Evolutionary conservation across 305 asterid species (phyloP).

Genomic region (Fraxinus platypoda): DNA sequence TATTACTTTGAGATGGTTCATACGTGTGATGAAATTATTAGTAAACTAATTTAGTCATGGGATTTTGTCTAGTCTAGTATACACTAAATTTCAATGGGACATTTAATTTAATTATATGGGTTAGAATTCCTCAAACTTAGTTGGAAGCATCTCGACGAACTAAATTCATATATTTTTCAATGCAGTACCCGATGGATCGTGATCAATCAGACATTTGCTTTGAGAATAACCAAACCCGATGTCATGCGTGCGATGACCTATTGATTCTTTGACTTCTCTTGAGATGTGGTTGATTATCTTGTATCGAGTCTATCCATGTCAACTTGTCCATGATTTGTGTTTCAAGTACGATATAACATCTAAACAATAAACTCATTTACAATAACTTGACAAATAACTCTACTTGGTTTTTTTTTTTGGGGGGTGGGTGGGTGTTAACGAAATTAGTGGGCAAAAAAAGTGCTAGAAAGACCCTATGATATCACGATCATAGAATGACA

Average conservation of each 20-base stretch:
- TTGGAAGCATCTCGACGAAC: background rate
- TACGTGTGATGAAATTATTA: background rate
- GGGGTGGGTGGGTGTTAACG: background rate
- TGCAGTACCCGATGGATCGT: background rate
- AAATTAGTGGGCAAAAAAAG: background rate
- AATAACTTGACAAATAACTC: conserved; percentile 6
- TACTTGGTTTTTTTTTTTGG: background rate
- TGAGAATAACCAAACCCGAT: background rate
- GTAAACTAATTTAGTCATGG: background rate
- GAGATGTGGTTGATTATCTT: background rate
- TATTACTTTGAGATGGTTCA: background rate
- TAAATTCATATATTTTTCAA: background rate
- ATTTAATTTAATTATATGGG: background rate
- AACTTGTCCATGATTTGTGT: background rate
- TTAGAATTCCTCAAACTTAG: background rate
- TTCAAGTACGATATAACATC: background rate
- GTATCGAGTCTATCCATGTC: background rate
- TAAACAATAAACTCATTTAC: background rate
- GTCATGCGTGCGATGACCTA: background rate
- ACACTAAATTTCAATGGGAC: background rate
- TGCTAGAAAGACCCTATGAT: background rate
- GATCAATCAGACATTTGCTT: background rate
- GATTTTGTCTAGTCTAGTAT: background rate
- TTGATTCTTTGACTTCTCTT: background rate
- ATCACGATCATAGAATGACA: background rate